Conservation (phyloP, 2,329 filamentous ascomycete genomes). For the Hirsutella minnesotensis region DNA sequence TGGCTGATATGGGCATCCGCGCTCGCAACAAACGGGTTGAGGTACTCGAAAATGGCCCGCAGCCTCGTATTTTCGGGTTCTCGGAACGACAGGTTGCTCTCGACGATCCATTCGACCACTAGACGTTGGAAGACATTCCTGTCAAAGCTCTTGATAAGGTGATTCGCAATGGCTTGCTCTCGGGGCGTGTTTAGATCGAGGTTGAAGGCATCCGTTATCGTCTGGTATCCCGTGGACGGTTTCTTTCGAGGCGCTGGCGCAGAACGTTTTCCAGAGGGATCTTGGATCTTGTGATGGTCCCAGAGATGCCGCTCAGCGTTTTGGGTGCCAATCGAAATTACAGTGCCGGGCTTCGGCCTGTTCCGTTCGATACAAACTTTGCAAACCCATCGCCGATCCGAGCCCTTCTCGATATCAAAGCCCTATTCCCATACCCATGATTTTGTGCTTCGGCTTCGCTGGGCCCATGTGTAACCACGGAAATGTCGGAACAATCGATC, state of each 20-base stretch:
- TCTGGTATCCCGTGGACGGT: background rate
- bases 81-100: slow-evolving; percentile 4
- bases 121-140: slow-evolving; percentile 4
- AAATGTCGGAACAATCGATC: background rate
- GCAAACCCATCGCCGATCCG: slow-evolving; percentile 2
- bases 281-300: background rate
- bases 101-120: slow-evolving; percentile 7
- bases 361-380: background rate
- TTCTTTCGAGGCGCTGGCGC: no score
- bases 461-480: background rate
- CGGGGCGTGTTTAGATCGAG: background rate
- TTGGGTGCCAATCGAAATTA: slow-evolving; percentile 1
- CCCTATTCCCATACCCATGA: background rate
- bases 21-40: slow-evolving; percentile 4
- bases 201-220: background rate
- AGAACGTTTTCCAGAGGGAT: background rate
- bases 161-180: slow-evolving; percentile 2
- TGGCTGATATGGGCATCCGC: background rate
- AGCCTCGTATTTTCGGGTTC: slow-evolving; percentile 1
- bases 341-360: no score
- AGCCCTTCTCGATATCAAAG: background rate
- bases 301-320: slow-evolving; percentile 2
- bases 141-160: slow-evolving; percentile 2
- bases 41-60: slow-evolving; percentile 6
- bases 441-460: background rate